Evolutionary conservation across 2,329 filamentous ascomycete genomes (phyloP), one percentile per base, ranked within the genome.

Genomic region (Didymella exigua): DNA sequence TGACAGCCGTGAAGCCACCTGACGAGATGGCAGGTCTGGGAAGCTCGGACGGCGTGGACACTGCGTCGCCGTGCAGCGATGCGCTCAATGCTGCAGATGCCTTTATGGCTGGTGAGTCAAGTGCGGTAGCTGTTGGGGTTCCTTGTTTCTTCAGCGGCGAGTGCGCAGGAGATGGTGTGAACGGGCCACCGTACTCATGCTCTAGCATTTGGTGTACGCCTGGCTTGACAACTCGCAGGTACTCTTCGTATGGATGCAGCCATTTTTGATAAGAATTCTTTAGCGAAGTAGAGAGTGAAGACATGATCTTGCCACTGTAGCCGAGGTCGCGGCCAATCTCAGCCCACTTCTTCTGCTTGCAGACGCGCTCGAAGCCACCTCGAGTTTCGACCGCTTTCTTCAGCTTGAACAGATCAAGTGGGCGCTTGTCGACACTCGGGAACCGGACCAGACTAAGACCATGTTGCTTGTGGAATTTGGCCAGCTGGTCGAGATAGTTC

Each of bases 251-350:
- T 0, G 95, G 95, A 70, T 92, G 91, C 3, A 99, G 86, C 91
- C 95, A 99, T 77, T 93, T 88, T 74, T 96, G 92, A 68, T 96
- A 99, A 0, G 95, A 98, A 75, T 99, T 99, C 75, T 98, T 99
- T 36, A 99, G 83, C 5, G 95, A 98, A 0, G 95, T 99, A 5
- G 95, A 99, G 41, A 99, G 80, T 8, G 95, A 98, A 2, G 93
- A 98, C 95, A 99, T 99, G 60, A 99, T 99, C 80, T 99, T 99
- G 72, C 95, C 95, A 71, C 93, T 98, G 77, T 99, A 99, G 49
- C 95, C 95, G 42, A 99, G 79, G 73, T 98, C 95, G 69, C 95
- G 87, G 29, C 95, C 95, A 66, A 99, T 98, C 75, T 99, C 95
- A 14, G 95, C 95, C 95, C 95, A 99, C 79, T 98, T 98, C 78